phyloP scores from a whole-genome alignment of 148 eudicot species.

The Salicornia ramosissima region DNA sequence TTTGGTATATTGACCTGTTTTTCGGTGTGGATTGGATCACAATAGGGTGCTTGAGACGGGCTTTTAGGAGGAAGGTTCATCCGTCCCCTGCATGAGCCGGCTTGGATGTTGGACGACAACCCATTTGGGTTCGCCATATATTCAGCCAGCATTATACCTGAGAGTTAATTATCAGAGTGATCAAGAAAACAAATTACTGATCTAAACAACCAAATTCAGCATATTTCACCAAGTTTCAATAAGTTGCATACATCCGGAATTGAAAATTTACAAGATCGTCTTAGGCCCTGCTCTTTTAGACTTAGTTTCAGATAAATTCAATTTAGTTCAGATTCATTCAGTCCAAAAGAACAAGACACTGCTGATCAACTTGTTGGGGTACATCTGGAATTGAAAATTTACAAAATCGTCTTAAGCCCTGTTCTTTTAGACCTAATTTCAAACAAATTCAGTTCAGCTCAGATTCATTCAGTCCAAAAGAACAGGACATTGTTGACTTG shows the following conservation, averaged over 20 bases:
- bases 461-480: no score
- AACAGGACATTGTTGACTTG: not conserved
- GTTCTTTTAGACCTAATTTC: no score
- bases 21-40: constrained; percentile 16
- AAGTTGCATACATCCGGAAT: not conserved
- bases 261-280: not conserved
- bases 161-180: not conserved
- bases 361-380: no score
- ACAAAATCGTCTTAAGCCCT: no score
- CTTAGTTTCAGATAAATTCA: no score
- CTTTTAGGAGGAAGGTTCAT: constrained; percentile 23
- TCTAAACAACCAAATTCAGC: not conserved
- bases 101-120: constrained; percentile 19
- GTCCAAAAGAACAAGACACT: no score
- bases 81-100: constrained; percentile 11
- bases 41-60: constrained; percentile 19
- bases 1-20: constrained; percentile 33
- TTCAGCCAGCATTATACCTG: constrained; percentile 20
- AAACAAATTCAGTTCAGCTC: no score
- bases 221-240: not conserved
- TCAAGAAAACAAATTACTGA: not conserved
- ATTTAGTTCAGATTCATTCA: no score
- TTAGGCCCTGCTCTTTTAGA: no score
- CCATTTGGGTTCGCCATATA: constrained; percentile 23
- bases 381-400: no score